These are phyloP conservation scores for Nemophila menziesii DNA, from an alignment of 257 asterid genomes.

Conservation along the genomic window DNA sequence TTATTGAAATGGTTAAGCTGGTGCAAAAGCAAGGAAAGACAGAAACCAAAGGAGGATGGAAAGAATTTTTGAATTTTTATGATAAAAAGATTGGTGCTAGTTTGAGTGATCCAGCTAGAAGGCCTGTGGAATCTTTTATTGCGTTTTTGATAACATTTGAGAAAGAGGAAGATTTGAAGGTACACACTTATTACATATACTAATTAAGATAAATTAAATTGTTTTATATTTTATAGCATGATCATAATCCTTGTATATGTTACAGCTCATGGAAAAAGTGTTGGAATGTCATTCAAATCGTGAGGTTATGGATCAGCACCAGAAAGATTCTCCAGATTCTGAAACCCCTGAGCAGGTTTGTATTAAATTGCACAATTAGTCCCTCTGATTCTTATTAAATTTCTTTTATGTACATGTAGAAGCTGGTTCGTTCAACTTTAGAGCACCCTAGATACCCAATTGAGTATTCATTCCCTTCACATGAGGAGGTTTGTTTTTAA, in stretches of 20 bases:
- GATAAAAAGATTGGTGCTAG: constrained; percentile 74
- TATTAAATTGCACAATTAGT: no score
- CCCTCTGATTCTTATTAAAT: no score
- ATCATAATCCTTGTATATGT: no score
- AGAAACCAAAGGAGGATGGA: constrained; percentile 43
- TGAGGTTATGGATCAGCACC: constrained; percentile 30
- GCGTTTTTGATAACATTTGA: constrained; percentile 59
- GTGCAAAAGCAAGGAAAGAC: constrained; percentile 29
- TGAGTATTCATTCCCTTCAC: no score
- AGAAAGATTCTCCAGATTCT: constrained; percentile 36
- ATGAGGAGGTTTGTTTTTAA: no score
- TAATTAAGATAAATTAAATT: no score
- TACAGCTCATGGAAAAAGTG: constrained; percentile 58
- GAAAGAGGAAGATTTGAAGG: constrained; percentile 40
- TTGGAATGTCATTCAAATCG: constrained; percentile 49
- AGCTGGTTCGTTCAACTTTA: no score
- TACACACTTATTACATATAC: no score
- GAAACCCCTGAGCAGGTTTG: constrained; percentile 82
- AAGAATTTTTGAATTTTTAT: constrained; percentile 51
- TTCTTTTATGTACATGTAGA: no score
- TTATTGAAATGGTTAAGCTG: constrained; percentile 32
- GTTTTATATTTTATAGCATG: no score
- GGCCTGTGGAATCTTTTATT: constrained; percentile 45
- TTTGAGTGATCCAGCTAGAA: constrained; percentile 73
- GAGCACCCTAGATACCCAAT: no score